Conservation (phyloP, 768 basidiomycete species). For the Auriscalpium vulgare region DNA sequence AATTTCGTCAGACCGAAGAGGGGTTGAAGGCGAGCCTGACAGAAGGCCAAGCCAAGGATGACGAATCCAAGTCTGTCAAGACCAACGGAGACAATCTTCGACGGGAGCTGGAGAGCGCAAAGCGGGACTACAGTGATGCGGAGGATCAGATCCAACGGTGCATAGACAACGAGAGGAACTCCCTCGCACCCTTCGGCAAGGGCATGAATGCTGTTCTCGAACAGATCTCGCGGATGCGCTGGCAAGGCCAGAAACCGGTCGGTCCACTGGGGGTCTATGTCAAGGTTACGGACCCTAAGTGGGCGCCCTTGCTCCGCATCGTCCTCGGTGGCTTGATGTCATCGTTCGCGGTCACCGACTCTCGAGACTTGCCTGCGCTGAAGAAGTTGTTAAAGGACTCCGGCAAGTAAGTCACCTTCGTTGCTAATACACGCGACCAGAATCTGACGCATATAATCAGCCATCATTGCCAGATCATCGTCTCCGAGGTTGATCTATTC, state of each 20-base stretch:
- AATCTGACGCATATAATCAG: background rate
- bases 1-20: slow-evolving; percentile 5
- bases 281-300: slow-evolving; percentile 61
- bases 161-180: slow-evolving; percentile 46
- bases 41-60: background rate
- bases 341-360: slow-evolving; percentile 69
- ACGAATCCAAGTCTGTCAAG: background rate
- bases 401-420: slow-evolving; percentile 51
- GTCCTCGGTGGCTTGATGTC: slow-evolving; percentile 53
- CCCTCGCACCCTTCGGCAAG: slow-evolving; percentile 52
- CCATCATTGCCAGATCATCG: slow-evolving; percentile 38
- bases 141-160: slow-evolving; percentile 44
- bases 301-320: slow-evolving; percentile 56
- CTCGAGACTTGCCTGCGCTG: slow-evolving; percentile 50
- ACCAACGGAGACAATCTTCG: slow-evolving; percentile 31
- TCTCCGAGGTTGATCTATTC: slow-evolving; percentile 68
- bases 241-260: slow-evolving; percentile 60
- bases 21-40: slow-evolving; percentile 2
- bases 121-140: slow-evolving; percentile 36
- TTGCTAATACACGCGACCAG: background rate
- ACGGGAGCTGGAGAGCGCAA: slow-evolving; percentile 22
- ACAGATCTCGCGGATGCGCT: slow-evolving; percentile 40
- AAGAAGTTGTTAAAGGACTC: slow-evolving; percentile 44
- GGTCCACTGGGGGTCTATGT: slow-evolving; percentile 80
- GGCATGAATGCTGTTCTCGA: slow-evolving; percentile 52